These are phyloP conservation scores for Calonectria ilicicola DNA, from an alignment of 2,329 filamentous ascomycete genomes.

Conservation along the genomic window DNA sequence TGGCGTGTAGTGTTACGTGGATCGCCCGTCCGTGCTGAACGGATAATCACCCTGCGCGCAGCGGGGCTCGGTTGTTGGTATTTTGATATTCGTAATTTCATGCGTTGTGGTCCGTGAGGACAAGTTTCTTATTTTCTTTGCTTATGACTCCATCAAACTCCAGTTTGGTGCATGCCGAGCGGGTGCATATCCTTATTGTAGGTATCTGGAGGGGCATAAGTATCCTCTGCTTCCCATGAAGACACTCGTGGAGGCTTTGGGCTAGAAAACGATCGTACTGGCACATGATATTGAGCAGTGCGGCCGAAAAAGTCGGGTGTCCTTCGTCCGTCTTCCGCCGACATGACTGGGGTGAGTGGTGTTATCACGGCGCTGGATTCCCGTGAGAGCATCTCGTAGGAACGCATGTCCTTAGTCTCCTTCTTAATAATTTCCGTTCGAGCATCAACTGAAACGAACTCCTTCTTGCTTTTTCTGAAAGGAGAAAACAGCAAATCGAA, in stretches of 20 bases:
- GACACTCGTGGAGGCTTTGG: slow-evolving; percentile 59
- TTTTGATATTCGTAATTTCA: neutral
- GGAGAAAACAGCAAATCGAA: slow-evolving; percentile 68
- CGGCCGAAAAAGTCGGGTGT: slow-evolving; percentile 69
- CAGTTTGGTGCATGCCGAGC: slow-evolving; percentile 68
- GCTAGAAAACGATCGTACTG: slow-evolving; percentile 67
- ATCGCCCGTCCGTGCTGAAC: slow-evolving; percentile 13
- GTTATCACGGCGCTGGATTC: slow-evolving; percentile 67
- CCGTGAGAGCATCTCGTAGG: slow-evolving; percentile 84
- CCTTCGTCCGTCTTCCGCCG: slow-evolving; percentile 52
- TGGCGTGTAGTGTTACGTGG: slow-evolving; percentile 10
- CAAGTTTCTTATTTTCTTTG: slow-evolving; percentile 4
- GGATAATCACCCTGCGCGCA: slow-evolving; percentile 5
- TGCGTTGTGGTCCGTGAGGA: slow-evolving; percentile 6
- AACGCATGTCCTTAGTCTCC: slow-evolving; percentile 73
- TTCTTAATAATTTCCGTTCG: slow-evolving; percentile 68
- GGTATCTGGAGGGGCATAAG: slow-evolving; percentile 49
- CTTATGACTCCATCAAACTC: slow-evolving; percentile 31
- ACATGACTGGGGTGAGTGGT: slow-evolving; percentile 57
- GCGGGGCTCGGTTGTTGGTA: neutral
- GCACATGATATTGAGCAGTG: slow-evolving; percentile 66
- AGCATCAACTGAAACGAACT: slow-evolving; percentile 92
- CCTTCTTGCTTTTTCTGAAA: slow-evolving; percentile 69
- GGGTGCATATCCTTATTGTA: slow-evolving; percentile 61
- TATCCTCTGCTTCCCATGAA: slow-evolving; percentile 58